phyloP scores from a whole-genome alignment of 345 rosid genomes.

The Dipteronia sinensis region DNA sequence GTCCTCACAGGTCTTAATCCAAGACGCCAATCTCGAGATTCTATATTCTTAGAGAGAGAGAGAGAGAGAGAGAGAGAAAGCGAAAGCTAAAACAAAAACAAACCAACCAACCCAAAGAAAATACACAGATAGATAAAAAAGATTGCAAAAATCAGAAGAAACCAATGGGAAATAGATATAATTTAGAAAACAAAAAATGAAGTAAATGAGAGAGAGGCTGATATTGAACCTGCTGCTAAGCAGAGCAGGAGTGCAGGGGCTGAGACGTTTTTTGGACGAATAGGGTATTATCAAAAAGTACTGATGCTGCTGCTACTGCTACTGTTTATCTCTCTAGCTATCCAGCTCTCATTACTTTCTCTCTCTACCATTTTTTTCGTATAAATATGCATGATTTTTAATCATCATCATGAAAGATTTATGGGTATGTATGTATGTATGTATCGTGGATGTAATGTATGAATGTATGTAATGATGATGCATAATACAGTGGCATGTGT shows the following conservation, averaged over 20 bases:
- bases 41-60: background rate
- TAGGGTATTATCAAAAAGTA: background rate
- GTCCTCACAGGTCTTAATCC: constrained; percentile 35
- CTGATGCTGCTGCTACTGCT: background rate
- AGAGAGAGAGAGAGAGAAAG: background rate
- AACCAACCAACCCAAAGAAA: constrained; percentile 17
- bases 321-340: background rate
- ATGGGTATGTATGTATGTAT: background rate
- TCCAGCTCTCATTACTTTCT: background rate
- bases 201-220: constrained; percentile 9
- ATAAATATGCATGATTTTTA: background rate
- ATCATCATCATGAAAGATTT: background rate
- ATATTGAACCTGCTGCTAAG: constrained; percentile 7
- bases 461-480: background rate
- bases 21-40: constrained; percentile 58
- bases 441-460: background rate
- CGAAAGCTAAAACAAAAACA: constrained; percentile 15
- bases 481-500: background rate
- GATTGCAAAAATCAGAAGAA: background rate
- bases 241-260: background rate
- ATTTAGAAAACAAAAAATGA: background rate
- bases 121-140: constrained; percentile 11
- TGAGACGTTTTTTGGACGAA: background rate
- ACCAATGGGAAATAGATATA: no score
- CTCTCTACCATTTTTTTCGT: background rate